Base-by-base conservation (phyloP, 148 eudicot species). In the Silene conica region DNA sequence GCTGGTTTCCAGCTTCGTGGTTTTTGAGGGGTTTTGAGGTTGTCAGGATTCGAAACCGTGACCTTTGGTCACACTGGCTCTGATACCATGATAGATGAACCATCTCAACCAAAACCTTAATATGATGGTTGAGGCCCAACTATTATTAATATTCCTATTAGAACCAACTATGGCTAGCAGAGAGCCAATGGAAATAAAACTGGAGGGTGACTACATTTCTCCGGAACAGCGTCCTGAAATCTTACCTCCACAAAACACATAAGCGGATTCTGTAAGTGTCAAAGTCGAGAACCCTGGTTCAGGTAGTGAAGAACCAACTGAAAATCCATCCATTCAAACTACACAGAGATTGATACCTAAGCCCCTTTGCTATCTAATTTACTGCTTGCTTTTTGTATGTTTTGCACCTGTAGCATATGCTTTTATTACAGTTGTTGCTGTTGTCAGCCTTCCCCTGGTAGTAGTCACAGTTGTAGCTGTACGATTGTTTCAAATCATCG, bases 401-500 rank as follows among this genome's bases (percentile, higher is more conserved):
- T 50, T 50, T 11, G 20, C 72, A 69, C 59, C 72, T 6, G 72
- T 69, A 31, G 20, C 41, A 5, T 69, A 69, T 50, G 59, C 60
- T 21, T 50, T 50, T 22, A 6, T 21, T 21, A 8, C 61, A 21
- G 31, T 21, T 22, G 55, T 26, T 3, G n/a, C 71, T n/a, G 52
- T 43, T 66, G 41, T 26, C 46, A 64, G 31, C 5, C 19, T 67
- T 2, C 56, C 64, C 41, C 60, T 74, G 31, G 13, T 76, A 28
- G 7, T 69, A 0, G 26, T 21, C 0, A 9, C 19, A 3, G 16
- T 61, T 28, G 4, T 69, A 6, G 0, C 68, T 25, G 5, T 31
- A n/a, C 67, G 79, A 26, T 20, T 76, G 11, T 5, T 69, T 8
- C 73, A 69, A 70, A 46, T 76, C n/a, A 16, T 76, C 13, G 50